Evolutionary conservation across 768 basidiomycete genomes (phyloP).

Genomic region (Amanita subjunquillea): DNA sequence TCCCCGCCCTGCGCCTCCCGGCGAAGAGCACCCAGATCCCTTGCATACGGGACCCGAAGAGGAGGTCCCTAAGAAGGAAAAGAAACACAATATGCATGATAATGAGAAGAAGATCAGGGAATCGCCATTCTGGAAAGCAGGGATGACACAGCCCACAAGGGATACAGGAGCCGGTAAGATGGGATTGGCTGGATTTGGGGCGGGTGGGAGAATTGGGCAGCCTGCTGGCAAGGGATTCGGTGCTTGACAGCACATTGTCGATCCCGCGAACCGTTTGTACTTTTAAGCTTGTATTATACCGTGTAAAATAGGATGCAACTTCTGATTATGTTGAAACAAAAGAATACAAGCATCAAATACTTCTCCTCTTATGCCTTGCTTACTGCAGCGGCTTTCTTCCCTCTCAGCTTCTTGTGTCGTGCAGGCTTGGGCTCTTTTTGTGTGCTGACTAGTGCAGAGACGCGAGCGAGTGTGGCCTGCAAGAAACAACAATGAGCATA

Average conservation of each 20-base stretch:
- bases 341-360: slow-evolving; percentile 16
- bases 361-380: slow-evolving; percentile 18
- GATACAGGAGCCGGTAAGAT: slow-evolving; percentile 22
- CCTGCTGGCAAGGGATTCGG: slow-evolving; percentile 34
- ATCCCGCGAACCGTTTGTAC: not conserved
- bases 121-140: slow-evolving; percentile 33
- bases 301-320: not conserved
- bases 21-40: slow-evolving; percentile 20
- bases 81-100: slow-evolving; percentile 29
- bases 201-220: slow-evolving; percentile 44
- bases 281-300: not conserved
- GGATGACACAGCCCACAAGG: slow-evolving; percentile 38
- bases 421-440: slow-evolving; percentile 62
- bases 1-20: slow-evolving; percentile 39
- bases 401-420: slow-evolving; percentile 62
- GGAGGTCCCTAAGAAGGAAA: slow-evolving; percentile 40
- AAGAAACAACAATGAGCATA: slow-evolving; percentile 8
- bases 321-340: slow-evolving; percentile 11
- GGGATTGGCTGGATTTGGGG: slow-evolving; percentile 21
- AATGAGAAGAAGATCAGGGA: slow-evolving; percentile 37
- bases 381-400: slow-evolving; percentile 38
- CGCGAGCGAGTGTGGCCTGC: slow-evolving; percentile 68
- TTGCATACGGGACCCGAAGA: slow-evolving; percentile 26
- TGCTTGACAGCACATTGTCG: slow-evolving; percentile 6
- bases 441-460: slow-evolving; percentile 58